phyloP scores from a whole-genome alignment of 352 stramenopile species.

The Globisporangium alternatum region DNA sequence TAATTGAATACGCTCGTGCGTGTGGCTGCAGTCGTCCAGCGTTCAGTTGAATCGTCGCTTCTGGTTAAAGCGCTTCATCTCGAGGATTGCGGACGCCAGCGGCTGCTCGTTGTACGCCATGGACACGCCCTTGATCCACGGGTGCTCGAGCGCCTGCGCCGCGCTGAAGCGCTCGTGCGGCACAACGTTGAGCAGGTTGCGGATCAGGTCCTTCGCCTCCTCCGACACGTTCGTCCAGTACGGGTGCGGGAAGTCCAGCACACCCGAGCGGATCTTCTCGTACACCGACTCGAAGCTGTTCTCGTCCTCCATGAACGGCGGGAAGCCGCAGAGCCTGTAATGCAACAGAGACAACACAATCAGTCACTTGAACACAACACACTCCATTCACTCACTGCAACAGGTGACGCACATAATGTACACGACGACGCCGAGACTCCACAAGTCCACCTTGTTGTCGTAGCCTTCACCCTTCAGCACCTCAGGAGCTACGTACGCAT shows the following conservation, averaged over 20 bases:
- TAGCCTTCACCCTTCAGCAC: conserved; percentile 84
- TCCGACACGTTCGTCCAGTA: conserved; percentile 88
- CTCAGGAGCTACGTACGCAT: conserved; percentile 44
- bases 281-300: conserved; percentile 81
- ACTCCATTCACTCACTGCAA: not conserved
- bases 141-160: conserved; percentile 65
- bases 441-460: conserved; percentile 86
- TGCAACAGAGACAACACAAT: not conserved
- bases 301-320: conserved; percentile 81
- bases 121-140: conserved; percentile 80
- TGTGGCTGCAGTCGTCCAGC: not conserved
- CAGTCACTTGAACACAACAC: not conserved
- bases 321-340: conserved; percentile 72
- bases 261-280: conserved; percentile 78
- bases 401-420: conserved; percentile 76
- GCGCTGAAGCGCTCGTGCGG: conserved; percentile 72
- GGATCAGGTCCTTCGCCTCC: conserved; percentile 81
- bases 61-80: conserved; percentile 90
- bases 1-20: conserved; percentile 10
- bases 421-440: conserved; percentile 82
- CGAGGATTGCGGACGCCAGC: conserved; percentile 76
- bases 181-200: conserved; percentile 71
- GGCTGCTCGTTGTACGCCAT: conserved; percentile 74
- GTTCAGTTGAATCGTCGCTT: conserved; percentile 81
- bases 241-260: conserved; percentile 74